Evolutionary conservation across 106 monocot genomes (phyloP), one percentile per base, ranked within the genome.

Genomic region (Dendrobium officinale): DNA sequence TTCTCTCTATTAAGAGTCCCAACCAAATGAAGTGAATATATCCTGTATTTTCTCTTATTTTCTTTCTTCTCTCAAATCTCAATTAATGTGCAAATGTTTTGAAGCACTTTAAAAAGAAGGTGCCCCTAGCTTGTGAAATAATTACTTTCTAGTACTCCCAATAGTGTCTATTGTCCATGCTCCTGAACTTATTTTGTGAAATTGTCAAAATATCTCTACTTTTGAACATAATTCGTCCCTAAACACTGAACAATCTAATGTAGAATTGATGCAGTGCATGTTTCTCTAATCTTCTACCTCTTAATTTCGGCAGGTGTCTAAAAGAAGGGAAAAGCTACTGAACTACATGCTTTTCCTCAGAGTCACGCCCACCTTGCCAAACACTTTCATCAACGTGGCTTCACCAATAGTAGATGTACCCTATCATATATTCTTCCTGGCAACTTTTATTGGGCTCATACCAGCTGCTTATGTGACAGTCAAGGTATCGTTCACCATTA

Each of bases 341-440:
- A 98, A 98, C 85, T 98, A 98, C 88, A 92, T 98, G 94, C 88
- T 98, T 49, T 98, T 98, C 85, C 91, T 98, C 4, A 87, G 98
- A 87, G 95, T 98, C 75, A 98, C 98, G 5, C 98, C 98, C 27
- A 90, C 98, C 61, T 79, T 98, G 55, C 98, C 98, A 31, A 98
- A 98, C 79, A 98, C 97, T 54, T 98, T 98, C 86, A 98, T 98
- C 51, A 98, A 98, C 68, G 67, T 98, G 42, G 94, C 97, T 56
- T 98, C 97, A 43, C 94, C 97, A 8, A 92, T 98, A 75, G 97
- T 98, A 4, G 92, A 91, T 59, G 90, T 98, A 37, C 97, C 97
- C 29, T 98, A 86, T 72, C 92, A 86, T 77, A 90, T 82, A 26
- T 98, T 98, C 81, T 82, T 98, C 24, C 72, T 92, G 33, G 97